phyloP scores from a whole-genome alignment of 805 yeast species.

The Saturnispora silvae region DNA sequence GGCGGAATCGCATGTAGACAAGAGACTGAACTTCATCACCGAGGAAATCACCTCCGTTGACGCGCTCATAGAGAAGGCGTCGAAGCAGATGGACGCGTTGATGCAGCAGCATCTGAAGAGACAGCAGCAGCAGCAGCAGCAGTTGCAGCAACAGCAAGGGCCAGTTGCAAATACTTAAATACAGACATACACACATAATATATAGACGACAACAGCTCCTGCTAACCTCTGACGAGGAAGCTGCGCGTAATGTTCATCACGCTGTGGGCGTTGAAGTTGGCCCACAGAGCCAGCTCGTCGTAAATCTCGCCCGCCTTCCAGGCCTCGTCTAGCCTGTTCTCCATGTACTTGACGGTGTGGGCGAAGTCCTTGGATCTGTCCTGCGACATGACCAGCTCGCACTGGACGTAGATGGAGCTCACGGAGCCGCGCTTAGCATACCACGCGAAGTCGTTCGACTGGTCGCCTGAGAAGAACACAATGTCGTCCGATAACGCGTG shows the following conservation, averaged over 20 bases:
- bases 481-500: conserved; percentile 76
- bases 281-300: conserved; percentile 65
- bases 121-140: conserved; percentile 1
- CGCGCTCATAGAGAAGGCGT: conserved; percentile 38
- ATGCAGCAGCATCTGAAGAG: background rate
- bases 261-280: conserved; percentile 54
- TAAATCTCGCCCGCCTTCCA: conserved; percentile 50
- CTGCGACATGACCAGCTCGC: conserved; percentile 72
- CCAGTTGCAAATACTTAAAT: background rate
- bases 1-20: conserved; percentile 74
- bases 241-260: conserved; percentile 59
- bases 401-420: conserved; percentile 57
- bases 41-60: conserved; percentile 75
- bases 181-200: too few species aligned
- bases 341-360: conserved; percentile 57
- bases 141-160: background rate
- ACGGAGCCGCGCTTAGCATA: conserved; percentile 74
- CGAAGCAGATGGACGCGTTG: conserved; percentile 1
- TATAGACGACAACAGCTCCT: too few species aligned
- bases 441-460: conserved; percentile 80
- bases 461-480: conserved; percentile 68
- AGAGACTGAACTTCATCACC: conserved; percentile 80
- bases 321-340: conserved; percentile 43
- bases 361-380: conserved; percentile 49
- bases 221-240: conserved; percentile 52